Conservation (phyloP, 2,329 filamentous ascomycete genomes). For the Microdochium paspali region DNA sequence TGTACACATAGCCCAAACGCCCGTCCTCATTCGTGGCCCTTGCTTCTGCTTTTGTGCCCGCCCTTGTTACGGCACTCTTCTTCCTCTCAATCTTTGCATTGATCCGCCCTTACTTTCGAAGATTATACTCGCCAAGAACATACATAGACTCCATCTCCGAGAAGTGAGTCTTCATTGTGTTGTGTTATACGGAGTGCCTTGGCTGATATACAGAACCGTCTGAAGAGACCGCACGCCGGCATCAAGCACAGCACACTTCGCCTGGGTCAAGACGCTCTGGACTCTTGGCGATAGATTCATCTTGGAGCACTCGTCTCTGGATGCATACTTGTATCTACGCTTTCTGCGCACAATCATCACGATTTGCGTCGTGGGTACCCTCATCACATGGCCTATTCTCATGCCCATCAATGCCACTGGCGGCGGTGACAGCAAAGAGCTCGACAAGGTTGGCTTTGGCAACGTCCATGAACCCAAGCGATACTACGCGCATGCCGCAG, state of each 20-base stretch:
- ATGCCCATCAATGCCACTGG: conserved; percentile 80
- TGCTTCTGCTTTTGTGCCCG: conserved; percentile 8
- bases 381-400: conserved; percentile 78
- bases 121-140: conserved; percentile 10
- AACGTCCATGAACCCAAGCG: conserved; percentile 49
- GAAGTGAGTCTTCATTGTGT: no score
- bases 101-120: conserved; percentile 7
- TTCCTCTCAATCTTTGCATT: conserved; percentile 8
- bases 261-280: conserved; percentile 53
- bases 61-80: conserved; percentile 6
- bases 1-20: not conserved
- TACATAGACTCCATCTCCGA: conserved; percentile 11
- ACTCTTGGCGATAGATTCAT: conserved; percentile 65
- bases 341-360: conserved; percentile 70
- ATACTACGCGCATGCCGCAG: conserved; percentile 71
- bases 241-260: conserved; percentile 1
- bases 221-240: conserved; percentile 7
- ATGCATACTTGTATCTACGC: conserved; percentile 80
- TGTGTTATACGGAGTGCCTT: no score
- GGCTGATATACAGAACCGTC: conserved; percentile 6
- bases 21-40: not conserved
- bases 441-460: conserved; percentile 51
- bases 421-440: conserved; percentile 51
- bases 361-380: conserved; percentile 71
- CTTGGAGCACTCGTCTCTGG: conserved; percentile 78